Evolutionary conservation across 2,329 filamentous ascomycete genomes (phyloP).

Genomic region (Didymella pomorum): DNA sequence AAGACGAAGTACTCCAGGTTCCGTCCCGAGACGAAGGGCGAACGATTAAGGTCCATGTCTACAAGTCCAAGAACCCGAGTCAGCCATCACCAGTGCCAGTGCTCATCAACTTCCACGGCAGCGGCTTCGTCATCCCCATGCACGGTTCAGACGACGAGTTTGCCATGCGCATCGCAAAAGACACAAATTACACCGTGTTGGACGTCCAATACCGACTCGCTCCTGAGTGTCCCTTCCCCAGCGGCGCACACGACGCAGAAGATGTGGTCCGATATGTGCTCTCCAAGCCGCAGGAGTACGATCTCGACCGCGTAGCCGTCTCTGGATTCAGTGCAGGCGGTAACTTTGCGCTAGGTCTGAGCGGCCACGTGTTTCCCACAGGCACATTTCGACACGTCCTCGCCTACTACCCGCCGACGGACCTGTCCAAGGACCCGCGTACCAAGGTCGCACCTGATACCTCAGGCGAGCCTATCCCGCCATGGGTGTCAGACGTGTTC

Average conservation of each 20-base stretch:
- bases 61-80: not conserved
- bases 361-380: not conserved
- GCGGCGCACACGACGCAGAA: not conserved
- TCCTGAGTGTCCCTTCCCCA: not conserved
- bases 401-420: not conserved
- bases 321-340: not conserved
- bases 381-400: not conserved
- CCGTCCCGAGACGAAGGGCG: not conserved
- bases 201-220: not conserved
- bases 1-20: not conserved
- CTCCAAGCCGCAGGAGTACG: not conserved
- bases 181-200: not conserved
- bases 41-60: not conserved
- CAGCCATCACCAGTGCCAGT: constrained; percentile 1
- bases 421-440: not conserved
- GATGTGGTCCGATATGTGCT: not conserved
- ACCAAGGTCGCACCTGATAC: not conserved
- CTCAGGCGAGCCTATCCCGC: not conserved
- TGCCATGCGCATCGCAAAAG: not conserved
- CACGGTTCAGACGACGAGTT: constrained; percentile 3
- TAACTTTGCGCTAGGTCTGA: not conserved
- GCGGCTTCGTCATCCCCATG: constrained; percentile 4
- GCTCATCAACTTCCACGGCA: constrained; percentile 7
- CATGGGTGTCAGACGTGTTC: not conserved
- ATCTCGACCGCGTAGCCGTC: not conserved